phyloP scores from a whole-genome alignment of 2,329 filamentous ascomycete genomes.

The Ceratocystis eucalypticola region DNA sequence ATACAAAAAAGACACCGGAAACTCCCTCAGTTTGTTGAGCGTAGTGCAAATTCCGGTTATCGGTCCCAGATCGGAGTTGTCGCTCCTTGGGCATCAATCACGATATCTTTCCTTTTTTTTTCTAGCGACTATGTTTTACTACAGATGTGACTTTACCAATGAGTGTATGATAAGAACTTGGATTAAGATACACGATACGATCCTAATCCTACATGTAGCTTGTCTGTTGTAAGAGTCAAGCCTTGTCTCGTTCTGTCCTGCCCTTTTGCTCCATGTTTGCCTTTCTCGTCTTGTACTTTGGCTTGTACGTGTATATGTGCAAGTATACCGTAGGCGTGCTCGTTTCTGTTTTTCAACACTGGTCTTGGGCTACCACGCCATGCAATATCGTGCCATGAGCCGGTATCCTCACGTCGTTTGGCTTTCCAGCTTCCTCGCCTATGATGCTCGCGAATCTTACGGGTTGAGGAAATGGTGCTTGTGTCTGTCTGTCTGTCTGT shows the following conservation, averaged over 20 bases:
- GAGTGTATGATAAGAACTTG: neutral
- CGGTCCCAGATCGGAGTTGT: neutral
- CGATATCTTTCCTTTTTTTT: neutral
- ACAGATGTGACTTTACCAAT: too few relatives aligned
- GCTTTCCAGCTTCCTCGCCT: too few relatives aligned
- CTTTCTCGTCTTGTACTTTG: neutral
- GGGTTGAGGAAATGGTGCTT: too few relatives aligned
- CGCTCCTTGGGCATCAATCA: neutral
- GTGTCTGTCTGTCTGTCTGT: too few relatives aligned
- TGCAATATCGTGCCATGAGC: too few relatives aligned
- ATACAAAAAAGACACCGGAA: neutral
- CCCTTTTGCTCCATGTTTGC: neutral
- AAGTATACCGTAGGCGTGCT: too few relatives aligned
- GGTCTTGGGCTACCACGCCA: too few relatives aligned
- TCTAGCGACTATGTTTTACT: neutral
- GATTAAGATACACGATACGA: neutral
- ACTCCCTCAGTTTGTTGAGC: neutral
- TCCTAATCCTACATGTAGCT: neutral
- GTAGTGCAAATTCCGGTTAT: neutral
- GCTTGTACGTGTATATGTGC: too few relatives aligned
- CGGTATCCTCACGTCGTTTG: too few relatives aligned
- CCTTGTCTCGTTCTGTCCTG: neutral
- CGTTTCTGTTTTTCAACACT: too few relatives aligned
- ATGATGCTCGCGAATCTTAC: too few relatives aligned
- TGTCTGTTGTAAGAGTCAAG: neutral